A percentile compares a stretch with the other conserved stretches of the same genome.
Conservation (phyloP, 2,329 filamentous ascomycete genomes). For the Trichoderma sp. region DNA sequence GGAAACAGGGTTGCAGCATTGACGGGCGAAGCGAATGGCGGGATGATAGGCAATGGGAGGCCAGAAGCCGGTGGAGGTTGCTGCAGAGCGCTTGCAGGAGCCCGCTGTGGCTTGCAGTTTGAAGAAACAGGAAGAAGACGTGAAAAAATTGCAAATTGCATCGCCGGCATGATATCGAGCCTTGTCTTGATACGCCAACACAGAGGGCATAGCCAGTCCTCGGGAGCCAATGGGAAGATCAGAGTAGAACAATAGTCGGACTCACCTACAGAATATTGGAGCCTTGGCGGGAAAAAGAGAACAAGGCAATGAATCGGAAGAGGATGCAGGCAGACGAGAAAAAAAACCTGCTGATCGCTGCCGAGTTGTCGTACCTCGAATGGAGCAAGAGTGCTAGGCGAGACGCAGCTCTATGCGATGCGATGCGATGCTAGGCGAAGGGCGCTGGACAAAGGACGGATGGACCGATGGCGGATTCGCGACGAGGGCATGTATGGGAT, state of each 20-base stretch:
- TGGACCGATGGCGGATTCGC: constrained; percentile 7
- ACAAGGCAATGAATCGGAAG: not conserved
- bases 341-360: constrained; percentile 2
- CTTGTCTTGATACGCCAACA: not conserved
- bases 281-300: not conserved
- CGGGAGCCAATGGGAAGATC: not conserved
- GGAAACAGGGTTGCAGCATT: constrained; percentile 3
- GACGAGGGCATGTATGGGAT: not conserved
- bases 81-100: constrained; percentile 11
- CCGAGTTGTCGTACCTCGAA: not conserved
- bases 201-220: not conserved
- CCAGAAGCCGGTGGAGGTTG: constrained; percentile 2
- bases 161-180: not conserved
- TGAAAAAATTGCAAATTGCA: not conserved
- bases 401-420: not conserved
- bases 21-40: not conserved
- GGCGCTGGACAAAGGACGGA: not conserved
- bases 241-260: not conserved
- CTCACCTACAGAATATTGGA: not conserved
- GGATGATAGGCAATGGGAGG: not conserved
- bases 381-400: not conserved
- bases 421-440: not conserved
- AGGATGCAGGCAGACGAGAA: not conserved
- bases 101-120: constrained; percentile 1
- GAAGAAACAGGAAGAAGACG: not conserved